Evolutionary conservation across 352 stramenopile genomes (phyloP), one percentile per base, ranked within the genome.

Genomic region (Albugo laibachii): DNA sequence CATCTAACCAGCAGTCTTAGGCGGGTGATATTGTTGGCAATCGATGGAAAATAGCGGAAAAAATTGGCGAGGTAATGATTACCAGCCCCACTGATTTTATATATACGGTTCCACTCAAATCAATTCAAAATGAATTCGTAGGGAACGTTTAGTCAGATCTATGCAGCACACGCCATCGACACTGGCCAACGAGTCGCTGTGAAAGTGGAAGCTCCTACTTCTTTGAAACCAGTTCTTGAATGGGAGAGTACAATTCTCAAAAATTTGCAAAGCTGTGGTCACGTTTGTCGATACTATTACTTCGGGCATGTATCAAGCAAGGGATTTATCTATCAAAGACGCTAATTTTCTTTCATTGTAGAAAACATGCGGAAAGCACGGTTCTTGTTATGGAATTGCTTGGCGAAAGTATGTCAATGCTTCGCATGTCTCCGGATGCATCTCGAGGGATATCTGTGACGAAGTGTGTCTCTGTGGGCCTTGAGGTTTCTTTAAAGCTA

Each of bases 101-200:
- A n/a, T n/a, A 8, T 16, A 2, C 43, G 16, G 3, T 52, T 35
- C 8, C 46, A 50, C 50, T 40, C 15, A 36, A 18, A 57, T 31
- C 48, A 45, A 10, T 49, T 35, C n/a, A n/a, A n/a, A n/a, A n/a
- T 41, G 14, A 18, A 52, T n/a, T 16, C 43, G 37, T 35, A 83
- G 66, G 79, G 79, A 18, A 92, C 79, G 5, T 92, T 92, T 49
- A 92, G 79, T 46, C 76, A 92, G 57, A 92, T 92, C 47, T 92
- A 88, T 58, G 80, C 78, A 55, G 79, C 79, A 31, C 85, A 81
- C 37, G 77, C 71, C 39, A 56, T 88, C 24, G 69, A 85, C 41
- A 67, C 64, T 54, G 66, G 68, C 13, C 60, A 83, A 40, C 75
- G 74, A 56, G 76, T 92, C 40, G 79, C 79, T 0, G 73, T 92